Conservation (phyloP, 495 filamentous ascomycete genomes). For the Lichenothelia convexa region DNA sequence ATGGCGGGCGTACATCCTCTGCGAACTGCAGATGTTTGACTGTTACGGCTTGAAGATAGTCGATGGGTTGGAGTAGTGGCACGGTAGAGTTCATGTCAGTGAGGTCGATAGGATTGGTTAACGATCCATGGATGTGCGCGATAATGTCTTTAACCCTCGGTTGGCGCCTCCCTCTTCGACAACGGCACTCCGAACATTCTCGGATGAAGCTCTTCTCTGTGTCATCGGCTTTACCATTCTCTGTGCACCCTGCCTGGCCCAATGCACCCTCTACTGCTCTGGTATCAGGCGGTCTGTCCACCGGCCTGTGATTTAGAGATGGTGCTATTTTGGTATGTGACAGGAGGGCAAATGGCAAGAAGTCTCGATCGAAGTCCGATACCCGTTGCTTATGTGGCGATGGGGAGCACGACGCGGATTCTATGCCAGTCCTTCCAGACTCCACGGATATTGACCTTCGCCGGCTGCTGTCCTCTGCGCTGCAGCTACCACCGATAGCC, state of each 20-base stretch:
- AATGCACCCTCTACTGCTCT: not conserved
- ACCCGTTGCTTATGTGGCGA: slow-evolving; percentile 15
- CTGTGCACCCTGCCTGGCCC: too few species aligned
- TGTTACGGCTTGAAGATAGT: slow-evolving; percentile 42
- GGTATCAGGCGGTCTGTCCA: not conserved
- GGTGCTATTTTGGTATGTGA: slow-evolving; percentile 14
- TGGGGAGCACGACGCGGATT: slow-evolving; percentile 7
- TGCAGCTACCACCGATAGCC: not conserved
- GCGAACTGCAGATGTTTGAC: slow-evolving; percentile 66
- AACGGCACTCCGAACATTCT: not conserved
- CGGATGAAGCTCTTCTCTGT: not conserved
- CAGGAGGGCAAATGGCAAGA: slow-evolving; percentile 35
- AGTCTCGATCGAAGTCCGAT: slow-evolving; percentile 50
- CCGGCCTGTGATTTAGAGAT: slow-evolving; percentile 6
- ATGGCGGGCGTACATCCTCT: slow-evolving; percentile 81
- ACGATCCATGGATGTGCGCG: slow-evolving; percentile 18
- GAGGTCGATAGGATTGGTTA: slow-evolving; percentile 26
- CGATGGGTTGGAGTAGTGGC: slow-evolving; percentile 19
- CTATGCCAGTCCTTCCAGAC: slow-evolving; percentile 9
- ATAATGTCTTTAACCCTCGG: slow-evolving; percentile 52
- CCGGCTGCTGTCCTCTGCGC: slow-evolving; percentile 1
- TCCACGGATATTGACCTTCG: slow-evolving; percentile 17
- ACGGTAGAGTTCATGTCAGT: slow-evolving; percentile 18
- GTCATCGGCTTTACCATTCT: not conserved
- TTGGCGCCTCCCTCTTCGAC: slow-evolving; percentile 29